phyloP scores from a whole-genome alignment of 2,329 filamentous ascomycete genomes.

The Metarhizium guizhouense region DNA sequence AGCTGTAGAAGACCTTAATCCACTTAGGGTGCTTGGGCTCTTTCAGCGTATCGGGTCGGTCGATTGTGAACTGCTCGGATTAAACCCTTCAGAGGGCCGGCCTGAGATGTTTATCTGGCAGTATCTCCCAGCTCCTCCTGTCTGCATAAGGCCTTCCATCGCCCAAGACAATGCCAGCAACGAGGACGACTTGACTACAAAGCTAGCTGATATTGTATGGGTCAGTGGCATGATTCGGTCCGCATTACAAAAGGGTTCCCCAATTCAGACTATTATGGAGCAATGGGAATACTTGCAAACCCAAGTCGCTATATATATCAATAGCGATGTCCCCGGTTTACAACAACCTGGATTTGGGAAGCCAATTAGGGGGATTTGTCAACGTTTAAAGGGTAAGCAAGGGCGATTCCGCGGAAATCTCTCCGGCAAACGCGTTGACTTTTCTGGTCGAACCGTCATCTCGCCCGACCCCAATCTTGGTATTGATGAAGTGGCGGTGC shows the following conservation, averaged over 20 bases:
- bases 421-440: slow-evolving; percentile 96
- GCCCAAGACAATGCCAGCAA: slow-evolving; percentile 86
- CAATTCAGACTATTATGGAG: slow-evolving; percentile 84
- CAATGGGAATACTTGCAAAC: slow-evolving; percentile 95
- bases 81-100: slow-evolving; percentile 78
- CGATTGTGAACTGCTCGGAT: slow-evolving; percentile 83
- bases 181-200: slow-evolving; percentile 92
- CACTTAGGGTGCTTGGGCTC: slow-evolving; percentile 76
- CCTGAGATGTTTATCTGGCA: slow-evolving; percentile 98
- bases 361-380: slow-evolving; percentile 84
- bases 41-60: slow-evolving; percentile 77
- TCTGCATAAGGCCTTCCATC: slow-evolving; percentile 88
- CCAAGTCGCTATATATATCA: slow-evolving; percentile 94
- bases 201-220: slow-evolving; percentile 88
- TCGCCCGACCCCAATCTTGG: slow-evolving; percentile 90
- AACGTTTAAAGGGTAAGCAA: slow-evolving; percentile 92
- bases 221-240: slow-evolving; percentile 80
- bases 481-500: slow-evolving; percentile 88
- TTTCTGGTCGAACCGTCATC: slow-evolving; percentile 96
- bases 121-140: slow-evolving; percentile 83
- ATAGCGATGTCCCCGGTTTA: slow-evolving; percentile 86
- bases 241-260: slow-evolving; percentile 71
- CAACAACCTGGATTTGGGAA: slow-evolving; percentile 80
- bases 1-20: slow-evolving; percentile 88
- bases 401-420: slow-evolving; percentile 93